Base-by-base conservation (phyloP, 495 filamentous ascomycete genomes). In the Tuber borchii region DNA sequence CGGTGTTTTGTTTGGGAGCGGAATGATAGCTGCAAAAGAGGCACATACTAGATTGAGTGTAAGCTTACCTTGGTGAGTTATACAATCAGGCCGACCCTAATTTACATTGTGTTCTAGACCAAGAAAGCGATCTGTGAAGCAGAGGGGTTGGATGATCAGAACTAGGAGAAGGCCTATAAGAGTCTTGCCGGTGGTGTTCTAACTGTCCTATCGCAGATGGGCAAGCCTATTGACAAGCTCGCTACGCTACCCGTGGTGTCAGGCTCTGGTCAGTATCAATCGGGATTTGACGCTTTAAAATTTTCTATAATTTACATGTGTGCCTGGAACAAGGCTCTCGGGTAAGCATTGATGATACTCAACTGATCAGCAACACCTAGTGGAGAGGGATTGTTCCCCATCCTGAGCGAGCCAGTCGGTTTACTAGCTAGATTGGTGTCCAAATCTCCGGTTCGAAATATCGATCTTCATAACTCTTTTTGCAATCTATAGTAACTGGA, bases 151-250 rank as follows among this genome's bases (percentile, higher is more conserved):
- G 92, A 94, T 71, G 94, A 98, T 81, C 84, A 85, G 77, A 89
- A 97, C 75, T 99, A 95, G 95, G 95, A 97, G 86, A 92, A 96
- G 86, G 97, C 94, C 17, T 98, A 97, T 87, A 95, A 95, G 84
- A 90, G 93, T 9, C 86, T 93, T 56, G 91, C 93, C 69, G 95
- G 95, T 82, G 95, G 95, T 81, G 91, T 99, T 42, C 92, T 99
- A 80, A 97, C 95, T 26, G 95, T 99, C 61, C 87, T 93, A 74
- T 98, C 95, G 8, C 95, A 99, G 84, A 99, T 99, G 95, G 95
- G 95, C 56, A 94, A 98, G 86, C 95, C 95, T 16, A 99, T 99
- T 77, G 95, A 99, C 87, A 97, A 98, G 85, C 87, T 99, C 74
- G 95, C 95, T 39, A 99, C 74, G 95, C 95, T 39, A 99, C 95